Evolutionary conservation across 768 basidiomycete species (phyloP).

Genomic region (Gymnopilus dilepis): DNA sequence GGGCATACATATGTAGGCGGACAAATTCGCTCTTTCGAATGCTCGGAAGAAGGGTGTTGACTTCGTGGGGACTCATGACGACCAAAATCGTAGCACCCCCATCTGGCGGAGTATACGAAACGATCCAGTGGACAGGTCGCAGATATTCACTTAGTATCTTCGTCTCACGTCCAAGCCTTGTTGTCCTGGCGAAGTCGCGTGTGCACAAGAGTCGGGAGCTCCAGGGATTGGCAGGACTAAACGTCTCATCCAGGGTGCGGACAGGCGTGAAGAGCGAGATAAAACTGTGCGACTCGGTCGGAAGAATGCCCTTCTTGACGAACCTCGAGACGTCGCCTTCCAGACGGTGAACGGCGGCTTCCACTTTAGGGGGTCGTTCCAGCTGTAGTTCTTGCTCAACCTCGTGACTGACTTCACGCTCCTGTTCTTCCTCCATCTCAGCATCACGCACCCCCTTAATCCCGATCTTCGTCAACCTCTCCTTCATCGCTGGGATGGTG

Average conservation of each 20-base stretch:
- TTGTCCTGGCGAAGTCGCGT: slow-evolving; percentile 39
- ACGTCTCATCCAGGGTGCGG: slow-evolving; percentile 15
- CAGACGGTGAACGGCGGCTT: slow-evolving; percentile 32
- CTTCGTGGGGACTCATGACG: slow-evolving; percentile 47
- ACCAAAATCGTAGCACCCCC: slow-evolving; percentile 29
- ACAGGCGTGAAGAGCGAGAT: slow-evolving; percentile 23
- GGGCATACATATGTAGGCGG: slow-evolving; percentile 48
- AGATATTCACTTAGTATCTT: slow-evolving; percentile 36
- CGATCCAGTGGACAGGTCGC: slow-evolving; percentile 49
- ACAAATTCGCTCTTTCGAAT: slow-evolving; percentile 39
- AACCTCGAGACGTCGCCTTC: slow-evolving; percentile 32
- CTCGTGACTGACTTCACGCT: slow-evolving; percentile 51
- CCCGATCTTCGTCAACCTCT: slow-evolving; percentile 34
- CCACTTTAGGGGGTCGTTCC: slow-evolving; percentile 38
- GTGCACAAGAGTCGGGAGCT: slow-evolving; percentile 34
- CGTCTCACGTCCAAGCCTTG: slow-evolving; percentile 20
- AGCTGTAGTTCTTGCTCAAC: slow-evolving; percentile 46
- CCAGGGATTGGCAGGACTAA: slow-evolving; percentile 22
- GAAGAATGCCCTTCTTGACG: slow-evolving; percentile 36
- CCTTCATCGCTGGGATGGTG: slow-evolving; percentile 24
- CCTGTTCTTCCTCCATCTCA: slow-evolving; percentile 53
- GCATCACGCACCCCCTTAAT: slow-evolving; percentile 22
- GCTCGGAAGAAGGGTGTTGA: slow-evolving; percentile 37
- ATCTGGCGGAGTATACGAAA: slow-evolving; percentile 26
- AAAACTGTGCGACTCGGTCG: slow-evolving; percentile 23